Conservation (phyloP, 2,329 filamentous ascomycete genomes). For the Paramyrothecium roridum region DNA sequence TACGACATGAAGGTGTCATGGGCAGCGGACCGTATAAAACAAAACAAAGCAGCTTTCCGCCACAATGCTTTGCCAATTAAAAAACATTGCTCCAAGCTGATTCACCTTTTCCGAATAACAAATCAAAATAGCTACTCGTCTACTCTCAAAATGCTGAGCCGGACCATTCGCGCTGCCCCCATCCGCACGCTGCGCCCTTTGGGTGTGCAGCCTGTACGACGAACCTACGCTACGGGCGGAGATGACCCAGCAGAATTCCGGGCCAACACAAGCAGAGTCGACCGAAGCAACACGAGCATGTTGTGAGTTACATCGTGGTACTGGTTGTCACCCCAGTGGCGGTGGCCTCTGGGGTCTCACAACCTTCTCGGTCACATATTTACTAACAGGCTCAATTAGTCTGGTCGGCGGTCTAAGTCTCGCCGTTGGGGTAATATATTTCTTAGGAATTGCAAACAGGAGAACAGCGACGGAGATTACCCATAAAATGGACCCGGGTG, state of each 20-base stretch:
- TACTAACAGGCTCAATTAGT: not conserved
- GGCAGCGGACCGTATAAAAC: not conserved
- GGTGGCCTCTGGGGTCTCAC: not conserved
- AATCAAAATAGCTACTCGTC: not conserved
- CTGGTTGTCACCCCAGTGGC: too few relatives aligned
- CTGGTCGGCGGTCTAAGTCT: not conserved
- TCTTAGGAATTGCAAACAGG: not conserved
- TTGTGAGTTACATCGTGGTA: not conserved
- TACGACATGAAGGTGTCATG: not conserved
- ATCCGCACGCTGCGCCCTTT: not conserved
- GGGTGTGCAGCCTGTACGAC: not conserved
- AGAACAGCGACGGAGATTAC: not conserved
- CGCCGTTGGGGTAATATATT: not conserved
- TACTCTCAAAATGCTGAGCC: not conserved
- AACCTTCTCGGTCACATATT: not conserved
- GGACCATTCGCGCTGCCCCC: not conserved
- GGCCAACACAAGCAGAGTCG: conserved; percentile 1
- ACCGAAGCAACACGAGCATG: not conserved
- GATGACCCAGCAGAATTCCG: conserved; percentile 1
- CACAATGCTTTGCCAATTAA: not conserved
- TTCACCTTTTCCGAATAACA: not conserved
- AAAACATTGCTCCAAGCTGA: not conserved
- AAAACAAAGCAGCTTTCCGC: not conserved
- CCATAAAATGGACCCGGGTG: not conserved
- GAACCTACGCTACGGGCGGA: not conserved